Evolutionary conservation across 2,329 filamentous ascomycete genomes (phyloP).

Genomic region (Cordyceps javanica): DNA sequence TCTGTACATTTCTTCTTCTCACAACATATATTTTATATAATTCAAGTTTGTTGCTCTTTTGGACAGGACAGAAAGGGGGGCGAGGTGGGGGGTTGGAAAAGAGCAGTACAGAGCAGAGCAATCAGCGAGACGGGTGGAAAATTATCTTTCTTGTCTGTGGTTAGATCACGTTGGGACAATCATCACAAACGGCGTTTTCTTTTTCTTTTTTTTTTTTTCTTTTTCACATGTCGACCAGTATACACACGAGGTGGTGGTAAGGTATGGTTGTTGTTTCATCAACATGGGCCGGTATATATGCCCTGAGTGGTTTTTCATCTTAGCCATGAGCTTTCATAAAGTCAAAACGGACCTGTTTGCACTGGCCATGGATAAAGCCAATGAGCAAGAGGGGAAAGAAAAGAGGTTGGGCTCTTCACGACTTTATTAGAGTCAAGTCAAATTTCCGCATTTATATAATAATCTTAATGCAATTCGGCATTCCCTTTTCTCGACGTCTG

Average conservation of each 20-base stretch:
- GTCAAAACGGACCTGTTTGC: background rate
- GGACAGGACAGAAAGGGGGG: too few species aligned
- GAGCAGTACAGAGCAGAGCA: too few species aligned
- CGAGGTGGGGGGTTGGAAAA: too few species aligned
- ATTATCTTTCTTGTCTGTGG: too few species aligned
- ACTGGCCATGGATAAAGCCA: background rate
- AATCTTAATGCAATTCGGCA: slow-evolving; percentile 5
- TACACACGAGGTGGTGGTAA: background rate
- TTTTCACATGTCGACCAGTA: background rate
- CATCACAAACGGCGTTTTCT: background rate
- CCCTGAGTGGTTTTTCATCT: background rate
- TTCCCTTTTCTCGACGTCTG: background rate
- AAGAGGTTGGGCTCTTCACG: background rate
- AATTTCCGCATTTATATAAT: slow-evolving; percentile 2
- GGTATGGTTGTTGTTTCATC: background rate
- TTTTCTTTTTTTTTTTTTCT: background rate
- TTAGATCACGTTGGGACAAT: slow-evolving; percentile 1
- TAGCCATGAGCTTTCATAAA: background rate
- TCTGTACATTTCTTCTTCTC: slow-evolving; percentile 6
- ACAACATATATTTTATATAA: background rate
- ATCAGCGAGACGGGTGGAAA: too few species aligned
- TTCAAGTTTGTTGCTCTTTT: background rate
- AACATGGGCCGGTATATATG: too few species aligned
- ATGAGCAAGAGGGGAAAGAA: background rate
- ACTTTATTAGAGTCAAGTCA: background rate